Conservation (phyloP, 495 filamentous ascomycete species). For the Pyronema domesticum region DNA sequence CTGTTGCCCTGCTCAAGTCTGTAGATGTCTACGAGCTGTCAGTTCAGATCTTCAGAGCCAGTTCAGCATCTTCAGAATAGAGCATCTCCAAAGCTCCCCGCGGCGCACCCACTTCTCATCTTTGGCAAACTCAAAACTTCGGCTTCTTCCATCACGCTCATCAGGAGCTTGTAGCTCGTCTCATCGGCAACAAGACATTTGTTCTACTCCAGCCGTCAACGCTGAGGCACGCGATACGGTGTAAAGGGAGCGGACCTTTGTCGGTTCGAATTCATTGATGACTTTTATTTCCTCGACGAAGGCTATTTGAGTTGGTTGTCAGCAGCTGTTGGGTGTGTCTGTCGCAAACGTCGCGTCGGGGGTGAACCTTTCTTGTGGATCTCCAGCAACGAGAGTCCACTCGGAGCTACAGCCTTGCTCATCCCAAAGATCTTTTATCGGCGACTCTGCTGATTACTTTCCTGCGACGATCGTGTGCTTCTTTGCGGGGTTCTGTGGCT, state of each 20-base stretch:
- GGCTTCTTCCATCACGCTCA: constrained; percentile 79
- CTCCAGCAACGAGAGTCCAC: constrained; percentile 13
- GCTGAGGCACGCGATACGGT: neutral
- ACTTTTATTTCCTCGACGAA: constrained; percentile 35
- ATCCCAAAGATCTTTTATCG: too few relatives aligned
- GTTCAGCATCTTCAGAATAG: neutral
- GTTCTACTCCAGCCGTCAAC: constrained; percentile 44
- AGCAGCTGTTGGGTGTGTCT: neutral
- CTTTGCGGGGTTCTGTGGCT: too few relatives aligned
- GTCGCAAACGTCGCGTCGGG: too few relatives aligned
- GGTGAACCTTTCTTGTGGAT: constrained; percentile 19
- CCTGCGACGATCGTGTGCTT: too few relatives aligned
- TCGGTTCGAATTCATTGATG: constrained; percentile 32
- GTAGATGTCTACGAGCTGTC: constrained; percentile 4
- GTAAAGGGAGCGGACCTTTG: constrained; percentile 7
- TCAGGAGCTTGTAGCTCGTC: constrained; percentile 56
- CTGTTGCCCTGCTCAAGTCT: constrained; percentile 72
- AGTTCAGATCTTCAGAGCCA: neutral
- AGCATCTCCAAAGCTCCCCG: constrained; percentile 14
- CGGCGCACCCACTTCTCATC: constrained; percentile 56
- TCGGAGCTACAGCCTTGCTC: too few relatives aligned
- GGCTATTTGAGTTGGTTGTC: constrained; percentile 4
- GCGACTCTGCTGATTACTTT: too few relatives aligned
- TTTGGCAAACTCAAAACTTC: constrained; percentile 71
- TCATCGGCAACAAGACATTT: constrained; percentile 85